Evolutionary conservation across 345 rosid species (phyloP), one percentile per base, ranked within the genome.

Genomic region (Balakata baccata): DNA sequence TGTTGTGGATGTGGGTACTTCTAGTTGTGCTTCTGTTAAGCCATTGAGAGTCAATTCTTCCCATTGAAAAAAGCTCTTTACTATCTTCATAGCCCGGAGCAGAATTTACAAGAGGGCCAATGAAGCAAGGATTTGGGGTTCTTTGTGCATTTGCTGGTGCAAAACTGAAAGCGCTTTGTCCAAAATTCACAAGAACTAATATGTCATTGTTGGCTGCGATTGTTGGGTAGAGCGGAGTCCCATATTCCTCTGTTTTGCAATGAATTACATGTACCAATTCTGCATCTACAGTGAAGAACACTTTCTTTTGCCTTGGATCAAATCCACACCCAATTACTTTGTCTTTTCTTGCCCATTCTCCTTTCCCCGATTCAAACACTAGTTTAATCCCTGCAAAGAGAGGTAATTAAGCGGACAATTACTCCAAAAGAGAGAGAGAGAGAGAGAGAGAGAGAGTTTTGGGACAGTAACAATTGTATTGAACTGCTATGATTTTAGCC

Each of bases 31-130:
- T 70, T 65, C 92, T 69, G 74, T 81, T 81, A 59, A 89, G 81
- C 94, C 95, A 92, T 53, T 87, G 92, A 12, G 98, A 83, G 68
- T 93, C 96, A 14, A 93, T 85, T 81, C 97, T 93, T 62, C 97
- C 97, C 86, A 91, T 93, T 18, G 98, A 93, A 74, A 93, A 93
- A 0, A 93, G 86, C 77, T 91, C 97, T 80, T 77, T 89, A 75
- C 98, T 91, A 37, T 93, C 97, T 22, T 87, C 98, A 17, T 84
- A 79, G 9, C 85, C 81, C 47, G 86, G 60, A 66, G 90, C 80
- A 7, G 94, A 80, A 20, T 76, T 84, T 34, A 50, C 86, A 25
- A 78, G 82, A 7, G 89, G 84, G 45, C 87, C 83, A 22, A 81
- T 80, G 79, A 89, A 87, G 80, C 94, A 89, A 34, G 91, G 94